These are phyloP conservation scores for Periconia digitata DNA, from an alignment of 2,329 filamentous ascomycete genomes.

Conservation along the genomic window DNA sequence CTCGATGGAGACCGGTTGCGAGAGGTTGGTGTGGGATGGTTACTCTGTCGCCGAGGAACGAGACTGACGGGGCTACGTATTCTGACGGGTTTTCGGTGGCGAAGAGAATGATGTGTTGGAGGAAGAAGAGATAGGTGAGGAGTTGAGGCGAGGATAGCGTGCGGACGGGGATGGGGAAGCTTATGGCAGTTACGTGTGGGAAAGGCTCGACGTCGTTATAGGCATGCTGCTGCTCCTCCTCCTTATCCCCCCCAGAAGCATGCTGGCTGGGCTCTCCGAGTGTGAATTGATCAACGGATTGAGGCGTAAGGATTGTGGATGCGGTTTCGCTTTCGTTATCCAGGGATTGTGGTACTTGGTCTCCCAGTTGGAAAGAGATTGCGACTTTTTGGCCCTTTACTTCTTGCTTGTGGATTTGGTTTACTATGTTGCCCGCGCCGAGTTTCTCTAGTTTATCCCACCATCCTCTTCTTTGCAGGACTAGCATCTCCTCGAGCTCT, in stretches of 20 bases:
- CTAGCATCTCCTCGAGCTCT: neutral
- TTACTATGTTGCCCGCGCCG: neutral
- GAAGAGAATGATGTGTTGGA: neutral
- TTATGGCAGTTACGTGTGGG: neutral
- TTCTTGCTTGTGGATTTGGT: slow-evolving; percentile 6
- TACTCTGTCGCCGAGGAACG: neutral
- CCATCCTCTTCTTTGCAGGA: slow-evolving; percentile 2
- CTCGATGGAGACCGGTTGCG: neutral
- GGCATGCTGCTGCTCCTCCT: neutral
- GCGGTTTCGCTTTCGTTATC: neutral
- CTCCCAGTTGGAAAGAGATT: neutral
- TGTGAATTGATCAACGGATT: neutral
- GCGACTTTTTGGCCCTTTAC: neutral
- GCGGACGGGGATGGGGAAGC: neutral
- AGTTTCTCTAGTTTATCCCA: slow-evolving; percentile 1
- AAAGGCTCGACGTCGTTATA: neutral
- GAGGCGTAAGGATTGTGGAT: neutral
- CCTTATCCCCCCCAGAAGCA: neutral
- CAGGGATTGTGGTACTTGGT: neutral
- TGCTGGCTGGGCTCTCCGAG: neutral
- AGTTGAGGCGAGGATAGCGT: neutral
- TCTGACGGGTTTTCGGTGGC: slow-evolving; percentile 2
- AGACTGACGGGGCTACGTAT: neutral
- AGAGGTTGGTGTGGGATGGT: neutral
- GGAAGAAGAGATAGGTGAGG: slow-evolving; percentile 3